Percentiles rank a stretch among this genome's conserved stretches.
Conservation (phyloP, 2,329 filamentous ascomycete species). For the Epicoccum nigrum region DNA sequence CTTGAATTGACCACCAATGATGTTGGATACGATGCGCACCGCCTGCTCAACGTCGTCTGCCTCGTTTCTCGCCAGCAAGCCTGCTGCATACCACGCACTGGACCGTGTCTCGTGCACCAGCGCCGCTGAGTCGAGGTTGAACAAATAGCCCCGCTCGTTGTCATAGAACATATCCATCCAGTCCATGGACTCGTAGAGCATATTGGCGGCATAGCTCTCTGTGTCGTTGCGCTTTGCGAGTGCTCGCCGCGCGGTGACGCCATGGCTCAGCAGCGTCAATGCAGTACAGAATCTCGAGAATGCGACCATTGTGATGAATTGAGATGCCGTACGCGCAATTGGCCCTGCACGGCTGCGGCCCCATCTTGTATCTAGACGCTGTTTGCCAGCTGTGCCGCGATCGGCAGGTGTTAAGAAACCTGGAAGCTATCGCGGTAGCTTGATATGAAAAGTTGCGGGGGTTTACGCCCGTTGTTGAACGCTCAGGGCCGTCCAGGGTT, state of each 20-base stretch:
- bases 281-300: conserved; percentile 18
- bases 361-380: conserved; percentile 7
- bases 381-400: conserved; percentile 2
- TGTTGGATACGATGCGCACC: conserved; percentile 60
- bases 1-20: conserved; percentile 61
- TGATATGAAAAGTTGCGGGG: conserved; percentile 12
- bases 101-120: conserved; percentile 63
- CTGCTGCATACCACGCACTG: conserved; percentile 65
- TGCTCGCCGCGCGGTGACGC: conserved; percentile 12
- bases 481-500: conserved; percentile 17
- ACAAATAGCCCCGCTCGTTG: conserved; percentile 58
- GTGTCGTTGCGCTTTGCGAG: conserved; percentile 26
- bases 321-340: neutral
- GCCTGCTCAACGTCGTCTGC: conserved; percentile 58
- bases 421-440: conserved; percentile 5
- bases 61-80: conserved; percentile 62
- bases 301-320: conserved; percentile 10
- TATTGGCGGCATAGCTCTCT: conserved; percentile 18
- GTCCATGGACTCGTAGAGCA: conserved; percentile 57
- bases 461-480: conserved; percentile 6
- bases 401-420: conserved; percentile 1
- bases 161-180: conserved; percentile 65
- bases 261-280: conserved; percentile 15
- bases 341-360: neutral
- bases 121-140: conserved; percentile 56